Base-by-base conservation (phyloP, 352 stramenopile genomes). In the Pythium periplocum region DNA sequence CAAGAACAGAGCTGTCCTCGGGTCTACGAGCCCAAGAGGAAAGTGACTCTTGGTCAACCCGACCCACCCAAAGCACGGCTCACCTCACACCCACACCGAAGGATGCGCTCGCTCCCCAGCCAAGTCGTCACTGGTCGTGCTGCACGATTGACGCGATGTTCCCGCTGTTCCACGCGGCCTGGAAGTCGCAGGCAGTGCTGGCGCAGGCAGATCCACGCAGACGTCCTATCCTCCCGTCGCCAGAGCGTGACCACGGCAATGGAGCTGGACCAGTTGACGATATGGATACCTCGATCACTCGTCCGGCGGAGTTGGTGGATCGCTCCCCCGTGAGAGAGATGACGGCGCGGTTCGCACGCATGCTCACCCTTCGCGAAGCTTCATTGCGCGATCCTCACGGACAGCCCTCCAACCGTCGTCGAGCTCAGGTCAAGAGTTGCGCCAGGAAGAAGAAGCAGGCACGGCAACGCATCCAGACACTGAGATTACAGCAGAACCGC, bases 341-440 rank as follows among this genome's bases (percentile, higher is more conserved):
- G 8, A 50, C 69, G 0, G 41, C 55, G 38, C 66, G 74, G 45
- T 85, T 85, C 17, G 74, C 74, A 5, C 64, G 55, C 39, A 57
- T 65, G 46, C 57, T 82, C 32, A 53, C 67, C 30, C 42, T 76
- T 3, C 70, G 66, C 42, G 30, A 48, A 37, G 34, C n/a, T 43
- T 30, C 35, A 38, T 12, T 44, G 12, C 51, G 52, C 35, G 39
- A 51, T 2, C 35, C 44, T 26, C 17, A 26, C 17, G 17, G 17
- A 26, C 17, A 26, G 17, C 17, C 17, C 17, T 26, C 52, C 51
- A 17, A 34, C 43, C 34, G 26, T 57, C 0, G 30, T 41, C 31
- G 32, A 26, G 55, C 41, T 0, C 33, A 36, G 7, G 44, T 61
- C 7, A 75, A 66, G 45, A 83, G 66, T 46, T 84, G 73, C 39